Evolutionary conservation across 345 rosid species (phyloP).

Genomic region (Eucalyptus cloeziana): DNA sequence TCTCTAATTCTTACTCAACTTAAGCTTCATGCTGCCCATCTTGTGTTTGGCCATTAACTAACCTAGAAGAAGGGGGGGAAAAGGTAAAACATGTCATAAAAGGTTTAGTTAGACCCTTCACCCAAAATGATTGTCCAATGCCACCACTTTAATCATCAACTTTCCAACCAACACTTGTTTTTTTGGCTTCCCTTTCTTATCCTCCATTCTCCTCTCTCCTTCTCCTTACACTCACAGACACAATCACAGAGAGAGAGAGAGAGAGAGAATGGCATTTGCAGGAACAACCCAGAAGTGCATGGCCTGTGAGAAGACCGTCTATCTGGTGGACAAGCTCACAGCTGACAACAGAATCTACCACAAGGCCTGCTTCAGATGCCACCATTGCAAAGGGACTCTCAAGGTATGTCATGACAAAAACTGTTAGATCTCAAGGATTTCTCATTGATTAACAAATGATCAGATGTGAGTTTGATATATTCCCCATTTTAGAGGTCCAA

Average conservation of each 20-base stretch:
- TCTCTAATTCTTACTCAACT: neutral
- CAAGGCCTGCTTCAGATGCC: conserved; percentile 97
- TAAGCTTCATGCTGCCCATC: neutral
- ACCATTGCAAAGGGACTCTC: conserved; percentile 99
- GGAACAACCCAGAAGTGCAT: conserved; percentile 99
- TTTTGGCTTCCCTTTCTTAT: conserved; percentile 3
- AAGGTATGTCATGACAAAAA: conserved; percentile 30
- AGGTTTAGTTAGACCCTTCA: neutral
- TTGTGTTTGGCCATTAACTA: neutral
- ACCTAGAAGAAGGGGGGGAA: neutral
- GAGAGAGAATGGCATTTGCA: conserved; percentile 75
- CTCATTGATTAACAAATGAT: neutral
- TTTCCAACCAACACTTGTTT: neutral
- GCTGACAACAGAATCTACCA: conserved; percentile 92
- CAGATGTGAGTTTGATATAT: neutral
- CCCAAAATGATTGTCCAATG: conserved; percentile 12
- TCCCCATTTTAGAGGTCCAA: neutral
- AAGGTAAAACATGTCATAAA: neutral
- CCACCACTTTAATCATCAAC: conserved; percentile 27
- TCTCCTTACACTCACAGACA: neutral
- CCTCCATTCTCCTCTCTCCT: neutral
- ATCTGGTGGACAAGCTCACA: conserved; percentile 89
- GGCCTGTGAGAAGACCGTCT: conserved; percentile 97
- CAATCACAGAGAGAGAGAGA: neutral
- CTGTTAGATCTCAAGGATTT: neutral